These are phyloP conservation scores for Stropharia rugosoannulata DNA, from an alignment of 768 basidiomycete species.

Conservation along the genomic window DNA sequence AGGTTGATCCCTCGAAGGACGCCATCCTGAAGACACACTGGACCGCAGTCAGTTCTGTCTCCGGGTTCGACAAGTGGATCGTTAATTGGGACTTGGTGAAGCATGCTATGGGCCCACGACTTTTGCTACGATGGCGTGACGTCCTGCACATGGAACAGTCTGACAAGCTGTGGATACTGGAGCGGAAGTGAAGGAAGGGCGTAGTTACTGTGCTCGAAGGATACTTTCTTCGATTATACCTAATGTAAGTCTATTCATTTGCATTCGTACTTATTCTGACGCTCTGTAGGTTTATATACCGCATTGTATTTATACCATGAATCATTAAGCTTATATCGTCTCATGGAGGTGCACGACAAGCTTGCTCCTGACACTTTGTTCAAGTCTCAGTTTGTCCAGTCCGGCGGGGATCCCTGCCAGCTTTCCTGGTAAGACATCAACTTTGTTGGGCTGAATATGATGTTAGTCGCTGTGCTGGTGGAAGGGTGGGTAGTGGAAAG, in stretches of 20 bases:
- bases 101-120: conserved; percentile 10
- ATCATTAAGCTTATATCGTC: conserved; percentile 16
- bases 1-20: conserved; percentile 32
- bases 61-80: conserved; percentile 40
- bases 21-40: conserved; percentile 29
- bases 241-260: not conserved
- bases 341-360: conserved; percentile 43
- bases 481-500: not conserved
- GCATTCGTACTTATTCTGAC: not conserved
- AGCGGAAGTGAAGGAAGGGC: conserved; percentile 21
- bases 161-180: conserved; percentile 51
- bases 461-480: conserved; percentile 8
- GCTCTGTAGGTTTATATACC: not conserved
- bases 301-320: not conserved
- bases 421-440: conserved; percentile 40
- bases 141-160: conserved; percentile 36
- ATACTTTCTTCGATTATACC: not conserved
- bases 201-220: too few relatives aligned
- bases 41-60: conserved; percentile 41
- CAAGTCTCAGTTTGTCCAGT: conserved; percentile 40
- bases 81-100: conserved; percentile 26
- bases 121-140: conserved; percentile 20
- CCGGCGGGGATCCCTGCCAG: conserved; percentile 35
- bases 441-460: conserved; percentile 37
- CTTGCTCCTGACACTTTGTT: conserved; percentile 41